Conservation (phyloP, 139 green algal genomes). For the Chlorella ohadii region DNA sequence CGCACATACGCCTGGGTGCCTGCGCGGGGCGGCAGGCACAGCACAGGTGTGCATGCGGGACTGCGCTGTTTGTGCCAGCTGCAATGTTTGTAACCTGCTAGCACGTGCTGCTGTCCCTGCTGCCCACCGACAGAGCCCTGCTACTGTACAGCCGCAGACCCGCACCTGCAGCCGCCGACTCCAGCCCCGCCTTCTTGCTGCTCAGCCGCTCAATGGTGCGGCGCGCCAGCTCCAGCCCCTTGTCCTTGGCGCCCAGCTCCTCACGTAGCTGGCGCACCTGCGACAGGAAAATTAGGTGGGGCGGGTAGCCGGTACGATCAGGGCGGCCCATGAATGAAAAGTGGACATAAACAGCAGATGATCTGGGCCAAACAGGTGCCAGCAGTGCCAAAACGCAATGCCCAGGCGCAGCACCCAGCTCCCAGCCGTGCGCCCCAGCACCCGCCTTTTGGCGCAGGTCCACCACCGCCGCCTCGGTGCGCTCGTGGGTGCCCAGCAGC, state of each 20-base stretch:
- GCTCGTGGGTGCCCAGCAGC: conserved; percentile 39
- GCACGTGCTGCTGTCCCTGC: too few relatives aligned
- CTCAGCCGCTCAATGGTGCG: conserved; percentile 54
- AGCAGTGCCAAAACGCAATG: too few relatives aligned
- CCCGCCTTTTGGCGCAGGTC: conserved; percentile 19
- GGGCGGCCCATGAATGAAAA: too few relatives aligned
- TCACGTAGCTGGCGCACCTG: conserved; percentile 18
- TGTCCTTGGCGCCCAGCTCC: conserved; percentile 38
- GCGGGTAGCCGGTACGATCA: too few relatives aligned
- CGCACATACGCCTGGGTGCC: conserved; percentile 46
- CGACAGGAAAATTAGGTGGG: too few relatives aligned
- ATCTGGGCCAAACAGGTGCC: too few relatives aligned
- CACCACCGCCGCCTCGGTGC: conserved; percentile 19
- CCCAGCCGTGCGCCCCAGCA: too few relatives aligned
- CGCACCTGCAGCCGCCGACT: conserved; percentile 35
- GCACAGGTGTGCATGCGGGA: neutral
- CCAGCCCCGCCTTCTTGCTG: conserved; percentile 23
- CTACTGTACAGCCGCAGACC: neutral
- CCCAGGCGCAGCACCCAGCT: too few relatives aligned
- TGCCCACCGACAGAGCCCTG: too few relatives aligned
- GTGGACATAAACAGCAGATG: too few relatives aligned
- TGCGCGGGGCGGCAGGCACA: neutral
- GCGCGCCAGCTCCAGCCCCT: conserved; percentile 54
- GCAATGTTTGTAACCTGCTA: too few relatives aligned
- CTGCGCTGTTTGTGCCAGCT: too few relatives aligned